These are phyloP conservation scores for Emericellopsis atlantica DNA, from an alignment of 2,329 filamentous ascomycete species.

Conservation along the genomic window DNA sequence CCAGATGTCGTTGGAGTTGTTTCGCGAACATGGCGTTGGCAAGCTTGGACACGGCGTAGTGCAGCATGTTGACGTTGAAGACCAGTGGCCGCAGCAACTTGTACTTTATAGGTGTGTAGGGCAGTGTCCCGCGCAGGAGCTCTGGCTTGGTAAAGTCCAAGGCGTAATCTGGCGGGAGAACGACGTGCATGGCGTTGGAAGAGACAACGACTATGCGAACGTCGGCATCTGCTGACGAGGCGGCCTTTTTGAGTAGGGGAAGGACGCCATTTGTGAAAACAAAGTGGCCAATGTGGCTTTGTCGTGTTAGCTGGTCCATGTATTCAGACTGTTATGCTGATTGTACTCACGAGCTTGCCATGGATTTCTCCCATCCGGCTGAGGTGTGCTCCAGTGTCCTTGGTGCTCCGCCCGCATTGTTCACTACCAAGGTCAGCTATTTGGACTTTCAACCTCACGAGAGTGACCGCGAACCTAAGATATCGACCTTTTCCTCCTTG, in stretches of 20 bases:
- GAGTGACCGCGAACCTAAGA: slow-evolving; percentile 9
- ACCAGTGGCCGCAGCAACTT: slow-evolving; percentile 2
- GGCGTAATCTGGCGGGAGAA: slow-evolving; percentile 8
- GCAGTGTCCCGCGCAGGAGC: slow-evolving; percentile 3
- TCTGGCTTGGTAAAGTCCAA: slow-evolving; percentile 8
- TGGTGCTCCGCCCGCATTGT: slow-evolving; percentile 9
- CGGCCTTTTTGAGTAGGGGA: slow-evolving; percentile 11
- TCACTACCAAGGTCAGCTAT: slow-evolving; percentile 8
- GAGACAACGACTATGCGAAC: slow-evolving; percentile 11
- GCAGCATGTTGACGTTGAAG: slow-evolving; percentile 10
- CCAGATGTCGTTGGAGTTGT: slow-evolving; percentile 9
- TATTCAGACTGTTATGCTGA: no score
- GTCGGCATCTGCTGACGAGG: slow-evolving; percentile 6
- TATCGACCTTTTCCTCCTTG: slow-evolving; percentile 11
- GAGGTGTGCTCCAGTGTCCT: slow-evolving; percentile 3
- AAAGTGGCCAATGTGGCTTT: slow-evolving; percentile 14
- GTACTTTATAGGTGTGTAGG: slow-evolving; percentile 6
- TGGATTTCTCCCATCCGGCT: slow-evolving; percentile 10
- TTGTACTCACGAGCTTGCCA: slow-evolving; percentile 9
- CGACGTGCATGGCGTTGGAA: slow-evolving; percentile 6
- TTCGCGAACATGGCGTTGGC: slow-evolving; percentile 9
- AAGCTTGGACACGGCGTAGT: slow-evolving; percentile 11
- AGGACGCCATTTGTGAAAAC: slow-evolving; percentile 12
- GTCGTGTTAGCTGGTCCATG: not conserved
- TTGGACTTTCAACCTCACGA: not conserved